Evolutionary conservation across 2,329 filamentous ascomycete species (phyloP).

Genomic region (Colletotrichum sansevieriae): DNA sequence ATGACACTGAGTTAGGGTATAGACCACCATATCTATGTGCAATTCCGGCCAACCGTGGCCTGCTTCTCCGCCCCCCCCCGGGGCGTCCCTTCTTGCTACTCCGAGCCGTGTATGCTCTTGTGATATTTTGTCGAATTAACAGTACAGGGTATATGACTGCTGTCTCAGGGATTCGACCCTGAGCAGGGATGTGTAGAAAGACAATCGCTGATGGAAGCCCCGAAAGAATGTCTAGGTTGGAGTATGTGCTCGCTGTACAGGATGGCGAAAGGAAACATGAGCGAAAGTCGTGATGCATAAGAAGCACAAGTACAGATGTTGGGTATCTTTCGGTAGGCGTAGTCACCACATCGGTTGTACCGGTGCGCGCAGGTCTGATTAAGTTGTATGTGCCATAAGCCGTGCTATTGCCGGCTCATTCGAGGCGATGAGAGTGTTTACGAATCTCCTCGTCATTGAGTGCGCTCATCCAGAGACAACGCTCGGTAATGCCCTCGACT

Average conservation of each 20-base stretch:
- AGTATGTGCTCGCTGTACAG: constrained; percentile 32
- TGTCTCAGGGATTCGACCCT: constrained; percentile 12
- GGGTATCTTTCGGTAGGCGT: constrained; percentile 9
- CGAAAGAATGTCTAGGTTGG: constrained; percentile 27
- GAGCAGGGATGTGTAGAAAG: constrained; percentile 11
- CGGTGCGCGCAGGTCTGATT: neutral
- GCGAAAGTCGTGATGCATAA: constrained; percentile 30
- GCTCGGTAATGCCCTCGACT: constrained; percentile 81
- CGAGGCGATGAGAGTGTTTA: constrained; percentile 63
- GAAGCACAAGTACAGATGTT: constrained; percentile 25
- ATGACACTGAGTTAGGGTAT: constrained; percentile 41
- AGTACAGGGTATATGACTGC: constrained; percentile 38
- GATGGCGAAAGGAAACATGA: constrained; percentile 34
- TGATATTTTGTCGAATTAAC: constrained; percentile 33
- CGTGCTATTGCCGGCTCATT: constrained; percentile 49
- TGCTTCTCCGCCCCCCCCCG: neutral
- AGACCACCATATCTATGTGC: constrained; percentile 38
- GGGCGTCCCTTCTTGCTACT: constrained; percentile 7
- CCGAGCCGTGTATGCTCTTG: constrained; percentile 27
- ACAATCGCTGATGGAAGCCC: constrained; percentile 13
- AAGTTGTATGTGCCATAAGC: neutral
- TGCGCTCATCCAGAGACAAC: constrained; percentile 88
- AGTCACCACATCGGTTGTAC: neutral
- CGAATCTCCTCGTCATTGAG: constrained; percentile 81
- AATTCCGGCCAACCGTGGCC: constrained; percentile 26